phyloP scores from a whole-genome alignment of 2,329 filamentous ascomycete species.

The Boeremia lycopersici region DNA sequence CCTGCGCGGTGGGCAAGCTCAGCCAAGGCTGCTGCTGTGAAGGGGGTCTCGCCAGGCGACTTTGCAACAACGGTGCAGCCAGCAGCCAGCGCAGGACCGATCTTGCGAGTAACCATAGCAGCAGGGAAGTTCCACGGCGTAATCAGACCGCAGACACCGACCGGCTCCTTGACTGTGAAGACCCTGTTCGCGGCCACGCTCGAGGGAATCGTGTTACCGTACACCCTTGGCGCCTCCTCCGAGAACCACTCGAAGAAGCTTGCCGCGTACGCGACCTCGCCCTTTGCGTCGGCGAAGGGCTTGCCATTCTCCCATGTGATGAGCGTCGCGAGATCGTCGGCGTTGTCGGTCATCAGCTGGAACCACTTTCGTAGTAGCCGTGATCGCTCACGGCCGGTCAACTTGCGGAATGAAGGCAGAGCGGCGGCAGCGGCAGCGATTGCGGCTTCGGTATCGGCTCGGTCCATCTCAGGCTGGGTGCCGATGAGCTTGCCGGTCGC shows the following conservation, averaged over 20 bases:
- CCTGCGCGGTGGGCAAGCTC: slow-evolving; percentile 87
- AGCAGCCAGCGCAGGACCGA: slow-evolving; percentile 77
- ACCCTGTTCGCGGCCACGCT: slow-evolving; percentile 74
- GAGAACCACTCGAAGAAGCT: slow-evolving; percentile 51
- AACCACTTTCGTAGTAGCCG: slow-evolving; percentile 81
- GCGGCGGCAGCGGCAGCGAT: slow-evolving; percentile 83
- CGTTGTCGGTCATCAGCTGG: slow-evolving; percentile 77
- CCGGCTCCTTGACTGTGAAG: slow-evolving; percentile 79
- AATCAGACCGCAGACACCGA: slow-evolving; percentile 82
- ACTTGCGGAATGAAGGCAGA: slow-evolving; percentile 71
- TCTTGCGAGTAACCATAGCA: slow-evolving; percentile 58
- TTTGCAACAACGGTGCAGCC: slow-evolving; percentile 95
- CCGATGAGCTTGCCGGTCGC: slow-evolving; percentile 81
- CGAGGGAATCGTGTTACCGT: slow-evolving; percentile 74
- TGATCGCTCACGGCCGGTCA: slow-evolving; percentile 75
- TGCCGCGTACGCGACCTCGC: slow-evolving; percentile 49
- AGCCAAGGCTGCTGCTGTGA: slow-evolving; percentile 84
- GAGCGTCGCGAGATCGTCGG: slow-evolving; percentile 78
- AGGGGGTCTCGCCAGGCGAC: slow-evolving; percentile 89
- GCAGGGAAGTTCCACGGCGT: slow-evolving; percentile 85
- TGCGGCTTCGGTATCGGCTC: slow-evolving; percentile 76
- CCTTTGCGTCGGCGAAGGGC: slow-evolving; percentile 63
- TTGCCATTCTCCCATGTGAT: slow-evolving; percentile 94
- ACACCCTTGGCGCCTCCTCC: slow-evolving; percentile 47
- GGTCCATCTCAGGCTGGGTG: slow-evolving; percentile 82